Percentiles rank a stretch among this genome's conserved stretches.
phyloP scores from a whole-genome alignment of 345 rosid species.

The Corchorus capsularis region DNA sequence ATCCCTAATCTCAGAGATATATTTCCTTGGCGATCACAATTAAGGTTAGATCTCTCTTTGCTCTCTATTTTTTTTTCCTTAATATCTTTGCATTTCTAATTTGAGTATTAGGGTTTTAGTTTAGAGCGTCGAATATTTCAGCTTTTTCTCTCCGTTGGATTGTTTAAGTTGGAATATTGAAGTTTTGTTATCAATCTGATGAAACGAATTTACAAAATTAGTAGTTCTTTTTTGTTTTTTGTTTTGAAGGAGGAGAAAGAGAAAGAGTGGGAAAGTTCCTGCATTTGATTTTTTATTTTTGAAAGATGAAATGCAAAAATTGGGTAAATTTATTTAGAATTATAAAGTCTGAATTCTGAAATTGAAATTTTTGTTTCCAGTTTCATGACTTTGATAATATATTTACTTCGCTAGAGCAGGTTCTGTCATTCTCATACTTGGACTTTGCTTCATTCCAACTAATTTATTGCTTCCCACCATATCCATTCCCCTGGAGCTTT shows the following conservation, averaged over 20 bases:
- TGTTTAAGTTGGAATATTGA: neutral
- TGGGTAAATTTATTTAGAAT: slow-evolving; percentile 5
- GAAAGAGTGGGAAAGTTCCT: neutral
- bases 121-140: neutral
- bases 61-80: too few relatives aligned
- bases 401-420: neutral
- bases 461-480: neutral
- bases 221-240: neutral
- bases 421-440: neutral
- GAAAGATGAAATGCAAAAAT: neutral
- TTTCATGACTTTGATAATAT: too few relatives aligned
- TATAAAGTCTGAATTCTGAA: too few relatives aligned
- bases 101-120: neutral
- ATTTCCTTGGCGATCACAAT: neutral
- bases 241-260: neutral
- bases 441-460: neutral
- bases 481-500: neutral
- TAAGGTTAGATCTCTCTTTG: slow-evolving; percentile 16
- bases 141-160: neutral
- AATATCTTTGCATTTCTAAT: neutral
- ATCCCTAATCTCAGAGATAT: neutral
- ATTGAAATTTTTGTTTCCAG: too few relatives aligned
- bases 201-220: neutral
- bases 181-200: neutral
- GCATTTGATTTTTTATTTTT: neutral